Percentiles rank a stretch among this genome's conserved stretches.
phyloP scores from a whole-genome alignment of 371 early-diverging fungal species.

The Circinella minor region DNA sequence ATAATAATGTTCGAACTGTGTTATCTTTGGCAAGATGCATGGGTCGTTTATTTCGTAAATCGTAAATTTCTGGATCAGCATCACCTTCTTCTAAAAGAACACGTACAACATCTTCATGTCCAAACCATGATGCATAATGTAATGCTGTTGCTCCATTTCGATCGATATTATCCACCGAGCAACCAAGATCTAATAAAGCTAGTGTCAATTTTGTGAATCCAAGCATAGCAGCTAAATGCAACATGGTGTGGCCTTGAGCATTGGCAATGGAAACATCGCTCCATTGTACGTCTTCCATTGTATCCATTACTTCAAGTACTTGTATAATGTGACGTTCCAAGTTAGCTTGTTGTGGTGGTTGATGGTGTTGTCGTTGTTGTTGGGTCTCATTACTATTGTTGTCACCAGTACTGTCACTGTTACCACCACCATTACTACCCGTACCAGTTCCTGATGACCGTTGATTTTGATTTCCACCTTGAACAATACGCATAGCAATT shows the following conservation, averaged over 20 bases:
- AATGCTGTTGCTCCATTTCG: constrained; percentile 37
- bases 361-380: constrained; percentile 10
- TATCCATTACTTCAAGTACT: constrained; percentile 45
- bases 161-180: constrained; percentile 32
- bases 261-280: constrained; percentile 40
- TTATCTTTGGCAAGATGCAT: constrained; percentile 29
- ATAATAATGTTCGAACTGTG: constrained; percentile 22
- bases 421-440: background rate
- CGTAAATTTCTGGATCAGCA: constrained; percentile 35
- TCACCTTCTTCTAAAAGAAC: constrained; percentile 32
- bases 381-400: constrained; percentile 3
- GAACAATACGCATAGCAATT: constrained; percentile 79
- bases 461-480: constrained; percentile 58
- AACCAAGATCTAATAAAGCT: constrained; percentile 35
- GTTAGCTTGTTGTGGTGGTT: constrained; percentile 21
- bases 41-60: constrained; percentile 33
- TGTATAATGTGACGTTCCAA: constrained; percentile 51
- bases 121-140: constrained; percentile 29
- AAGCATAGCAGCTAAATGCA: constrained; percentile 48
- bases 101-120: constrained; percentile 27
- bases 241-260: constrained; percentile 49
- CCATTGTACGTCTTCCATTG: constrained; percentile 39
- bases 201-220: constrained; percentile 32
- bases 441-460: constrained; percentile 3
- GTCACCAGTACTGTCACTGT: background rate